Base-by-base conservation (phyloP, 768 basidiomycete species). In the Pulveroboletus sp. region DNA sequence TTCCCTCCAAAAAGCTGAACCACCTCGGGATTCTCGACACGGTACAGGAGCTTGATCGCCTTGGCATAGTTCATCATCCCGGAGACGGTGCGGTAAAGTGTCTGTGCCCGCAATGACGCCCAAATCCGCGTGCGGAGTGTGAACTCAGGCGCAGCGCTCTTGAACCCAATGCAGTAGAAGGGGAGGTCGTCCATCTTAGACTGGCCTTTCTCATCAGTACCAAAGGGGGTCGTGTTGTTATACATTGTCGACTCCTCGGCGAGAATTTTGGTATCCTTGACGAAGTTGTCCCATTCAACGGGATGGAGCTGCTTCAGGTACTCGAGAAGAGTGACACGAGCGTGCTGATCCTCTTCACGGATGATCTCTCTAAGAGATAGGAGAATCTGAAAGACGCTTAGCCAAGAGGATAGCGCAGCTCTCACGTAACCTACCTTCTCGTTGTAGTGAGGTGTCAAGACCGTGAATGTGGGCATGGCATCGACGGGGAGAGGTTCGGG, bases 41-140 rank as follows among this genome's bases (percentile, higher is more conserved):
- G 92, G 69, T 98, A 95, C n/a, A 99, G 80, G 30, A 99, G 75
- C 68, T 99, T 99, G 82, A 99, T 98, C 12, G 96, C 96, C 75
- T 99, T 99, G 57, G 90, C 85, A 69, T 99, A 98, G 73, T 99
- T 99, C 96, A 98, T 98, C 91, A 99, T 97, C 44, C 96, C 96
- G 30, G 96, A 97, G 16, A 99, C 95, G 13, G 96, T 99, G 57
- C 96, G 85, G 67, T 99, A 98, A 17, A 99, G 81, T 2, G 96
- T 99, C 74, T 99, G 96, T 16, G 96, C 96, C 46, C 96, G 91
- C 9, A 99, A 81, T 6, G 95, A 97, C 9, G 96, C 94, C 96
- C 96, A 99, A 62, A 99, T 99, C 65, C 96, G 86, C 8, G 96
- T 99, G 51, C 96, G 93, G 13, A 99, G 80, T 2, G 96, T 99